Base-by-base conservation (phyloP, 1,284 basidiomycete genomes). In the Malassezia japonica region DNA sequence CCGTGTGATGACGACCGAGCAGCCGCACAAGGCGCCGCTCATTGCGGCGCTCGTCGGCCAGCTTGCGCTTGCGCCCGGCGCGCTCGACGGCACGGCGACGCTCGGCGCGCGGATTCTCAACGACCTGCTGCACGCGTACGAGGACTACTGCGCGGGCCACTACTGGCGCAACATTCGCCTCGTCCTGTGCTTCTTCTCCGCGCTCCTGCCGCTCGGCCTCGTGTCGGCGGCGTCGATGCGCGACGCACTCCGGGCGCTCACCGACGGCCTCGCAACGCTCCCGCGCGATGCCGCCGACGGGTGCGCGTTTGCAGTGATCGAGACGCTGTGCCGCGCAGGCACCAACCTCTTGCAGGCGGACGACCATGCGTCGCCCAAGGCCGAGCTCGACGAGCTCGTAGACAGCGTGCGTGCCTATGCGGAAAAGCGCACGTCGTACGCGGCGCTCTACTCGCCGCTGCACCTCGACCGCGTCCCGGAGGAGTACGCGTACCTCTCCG, bases 241-340 rank as follows among this genome's bases (percentile, higher is more conserved):
- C 38, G 78, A 81, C 6, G 80, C 90, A 10, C 78, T 92, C 23
- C 81, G 83, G 55, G 84, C 86, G 0, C 86, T 92, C 61, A 82
- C 83, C 3, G 79, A 83, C 0, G 89, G 92, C 2, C 76, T 94
- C 23, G 86, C 23, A 7, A 27, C n/a, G 15, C 38, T 40, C 6
- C n/a, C 43, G 16, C 43, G 43, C 32, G 18, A 23, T n/a, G 50
- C 32, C 16, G 43, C 37, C 8, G 50, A 47, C 10, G 28, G 23
- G 3, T 87, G 87, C 0, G 85, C 85, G 1, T 75, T 88, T 18
- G 89, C 86, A 73, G 87, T 89, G 16, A 84, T 82, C 6, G 88
- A 94, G 70, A 87, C 86, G 8, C 76, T 94, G 28, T 64, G 63
- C 45, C 58, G 65, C 16, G 65, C 63, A 2, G 70, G 65, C 13